A percentile compares a stretch with the other conserved stretches of the same genome.
Conservation (phyloP, 768 basidiomycete genomes). For the Coprinopsis marcescibilis region DNA sequence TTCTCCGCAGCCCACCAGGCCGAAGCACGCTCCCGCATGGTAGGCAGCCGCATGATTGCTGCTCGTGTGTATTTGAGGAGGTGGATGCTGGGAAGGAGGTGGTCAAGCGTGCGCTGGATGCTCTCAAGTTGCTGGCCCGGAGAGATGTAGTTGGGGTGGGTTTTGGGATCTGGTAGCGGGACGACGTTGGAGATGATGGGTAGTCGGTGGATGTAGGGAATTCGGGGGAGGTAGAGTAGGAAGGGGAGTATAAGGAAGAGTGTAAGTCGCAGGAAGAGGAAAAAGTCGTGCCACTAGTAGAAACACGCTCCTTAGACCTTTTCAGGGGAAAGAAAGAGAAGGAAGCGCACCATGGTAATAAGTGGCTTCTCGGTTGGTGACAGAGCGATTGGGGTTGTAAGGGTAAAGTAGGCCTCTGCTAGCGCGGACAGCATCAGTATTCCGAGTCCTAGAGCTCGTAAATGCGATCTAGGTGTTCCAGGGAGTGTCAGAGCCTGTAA, state of each 20-base stretch:
- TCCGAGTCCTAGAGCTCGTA: slow-evolving; percentile 36
- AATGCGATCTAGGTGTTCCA: slow-evolving; percentile 28
- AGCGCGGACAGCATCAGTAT: slow-evolving; percentile 43
- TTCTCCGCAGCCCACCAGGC: slow-evolving; percentile 57
- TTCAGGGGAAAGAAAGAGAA: background rate
- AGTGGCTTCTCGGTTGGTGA: slow-evolving; percentile 23
- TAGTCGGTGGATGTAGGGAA: slow-evolving; percentile 26
- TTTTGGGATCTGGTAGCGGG: slow-evolving; percentile 23
- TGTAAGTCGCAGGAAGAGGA: slow-evolving; percentile 47
- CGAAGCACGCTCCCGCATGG: slow-evolving; percentile 38
- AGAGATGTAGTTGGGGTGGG: slow-evolving; percentile 10
- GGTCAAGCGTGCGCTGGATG: slow-evolving; percentile 23
- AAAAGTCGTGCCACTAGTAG: slow-evolving; percentile 59
- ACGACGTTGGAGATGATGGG: slow-evolving; percentile 23
- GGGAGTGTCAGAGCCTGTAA: slow-evolving; percentile 21
- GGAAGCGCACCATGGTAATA: slow-evolving; percentile 31
- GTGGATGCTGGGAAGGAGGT: slow-evolving; percentile 42
- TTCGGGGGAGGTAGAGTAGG: slow-evolving; percentile 37
- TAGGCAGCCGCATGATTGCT: slow-evolving; percentile 49
- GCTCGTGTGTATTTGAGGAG: slow-evolving; percentile 52
- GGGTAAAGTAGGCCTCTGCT: slow-evolving; percentile 49
- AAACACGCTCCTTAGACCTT: slow-evolving; percentile 2
- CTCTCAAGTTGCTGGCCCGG: slow-evolving; percentile 11
- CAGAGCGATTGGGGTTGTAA: slow-evolving; percentile 34
- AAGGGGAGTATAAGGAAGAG: slow-evolving; percentile 57